Base-by-base conservation (phyloP, 129 eudicot genomes). In the Centella asiatica region DNA sequence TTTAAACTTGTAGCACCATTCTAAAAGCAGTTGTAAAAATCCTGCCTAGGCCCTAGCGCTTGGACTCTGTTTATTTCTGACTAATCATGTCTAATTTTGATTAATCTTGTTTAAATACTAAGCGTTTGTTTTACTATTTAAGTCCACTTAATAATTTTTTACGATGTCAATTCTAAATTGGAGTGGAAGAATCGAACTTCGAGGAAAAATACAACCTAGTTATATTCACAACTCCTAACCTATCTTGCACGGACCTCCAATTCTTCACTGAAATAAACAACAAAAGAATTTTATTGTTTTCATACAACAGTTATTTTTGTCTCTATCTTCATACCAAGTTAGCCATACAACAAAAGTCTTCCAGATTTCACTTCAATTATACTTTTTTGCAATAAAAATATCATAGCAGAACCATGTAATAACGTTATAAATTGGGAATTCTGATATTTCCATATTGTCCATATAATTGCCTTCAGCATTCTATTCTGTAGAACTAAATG, bases 401-500 rank as follows among this genome's bases (percentile, higher is more conserved):
- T 36, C 0, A n/a, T n/a, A n/a, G n/a, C n/a, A n/a, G 60, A 28
- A 3, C 27, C 34, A 31, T 56, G 11, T 1, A 56, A 24, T n/a
- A 2, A 32, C 44, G 17, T 36, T 56, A 31, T 56, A 57, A n/a
- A 13, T 5, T 18, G 14, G 25, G 4, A 34, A 27, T n/a, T 32
- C 39, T 31, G 14, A 6, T 28, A 0, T n/a, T 18, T 31, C 1
- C 12, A 6, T 56, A 5, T 42, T 42, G 14, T 42, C 46, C 19
- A 42, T 42, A 40, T 34, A 34, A 34, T 3, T 10, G 11, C 11
- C 42, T n/a, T n/a, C n/a, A n/a, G n/a, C 42, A 36, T 36, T 9
- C 42, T n/a, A n/a, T n/a, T n/a, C n/a, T n/a, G 23, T 12, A 32
- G 53, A 64, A 12, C 23, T n/a, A 11, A 62, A 77, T 70, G 80